Evolutionary conservation across 2,329 filamentous ascomycete species (phyloP).

Genomic region (Penicillium decumbens): DNA sequence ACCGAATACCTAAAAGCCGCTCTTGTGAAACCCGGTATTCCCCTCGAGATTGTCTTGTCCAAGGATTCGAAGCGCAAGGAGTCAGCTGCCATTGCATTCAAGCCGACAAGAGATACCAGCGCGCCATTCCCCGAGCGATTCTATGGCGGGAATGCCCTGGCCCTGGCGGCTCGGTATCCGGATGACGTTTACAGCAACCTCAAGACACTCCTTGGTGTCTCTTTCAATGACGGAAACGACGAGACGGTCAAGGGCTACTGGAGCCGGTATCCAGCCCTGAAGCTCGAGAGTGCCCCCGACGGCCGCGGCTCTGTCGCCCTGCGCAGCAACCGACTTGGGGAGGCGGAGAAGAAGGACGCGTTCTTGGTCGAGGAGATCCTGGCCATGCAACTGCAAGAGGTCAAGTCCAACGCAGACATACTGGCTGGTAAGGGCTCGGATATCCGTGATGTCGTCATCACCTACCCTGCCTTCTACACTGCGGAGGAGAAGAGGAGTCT

Average conservation of each 20-base stretch:
- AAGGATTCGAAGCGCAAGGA: constrained; percentile 98
- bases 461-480: constrained; percentile 85
- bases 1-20: constrained; percentile 96
- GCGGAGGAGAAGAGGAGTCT: constrained; percentile 84
- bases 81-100: constrained; percentile 84
- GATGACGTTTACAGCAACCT: constrained; percentile 92
- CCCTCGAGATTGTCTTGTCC: constrained; percentile 93
- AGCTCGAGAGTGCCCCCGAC: constrained; percentile 53
- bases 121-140: constrained; percentile 77
- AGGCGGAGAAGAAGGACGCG: constrained; percentile 58
- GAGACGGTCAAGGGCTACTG: constrained; percentile 65
- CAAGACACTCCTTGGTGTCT: constrained; percentile 80
- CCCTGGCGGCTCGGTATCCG: constrained; percentile 80
- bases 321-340: constrained; percentile 65
- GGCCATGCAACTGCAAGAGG: constrained; percentile 92
- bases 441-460: constrained; percentile 80
- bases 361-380: constrained; percentile 86
- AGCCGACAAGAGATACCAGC: constrained; percentile 66
- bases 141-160: constrained; percentile 88
- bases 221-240: constrained; percentile 36
- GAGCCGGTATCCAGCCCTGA: constrained; percentile 70
- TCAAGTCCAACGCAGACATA: constrained; percentile 80
- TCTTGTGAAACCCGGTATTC: constrained; percentile 92
- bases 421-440: constrained; percentile 70
- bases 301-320: constrained; percentile 70